Percentiles rank a stretch among this genome's conserved stretches.
phyloP scores from a whole-genome alignment of 2,329 filamentous ascomycete genomes.

The Leptodontidium sp. region DNA sequence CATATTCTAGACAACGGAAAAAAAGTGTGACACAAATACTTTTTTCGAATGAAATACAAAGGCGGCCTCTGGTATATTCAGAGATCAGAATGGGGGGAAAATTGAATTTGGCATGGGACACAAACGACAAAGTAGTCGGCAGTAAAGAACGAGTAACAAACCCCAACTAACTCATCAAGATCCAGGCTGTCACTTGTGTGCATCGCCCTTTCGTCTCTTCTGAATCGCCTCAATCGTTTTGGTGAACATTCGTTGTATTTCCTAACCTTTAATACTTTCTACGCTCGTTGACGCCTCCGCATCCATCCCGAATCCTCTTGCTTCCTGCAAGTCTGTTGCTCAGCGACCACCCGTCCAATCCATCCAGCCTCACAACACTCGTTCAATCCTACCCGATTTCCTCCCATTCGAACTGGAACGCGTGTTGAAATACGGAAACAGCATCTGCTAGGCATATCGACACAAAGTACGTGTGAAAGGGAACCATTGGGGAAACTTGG shows the following conservation, averaged over 20 bases:
- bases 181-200: no score
- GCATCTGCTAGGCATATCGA: not conserved
- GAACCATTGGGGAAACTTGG: slow-evolving; percentile 12
- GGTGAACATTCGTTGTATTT: slow-evolving; percentile 52
- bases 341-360: slow-evolving; percentile 32
- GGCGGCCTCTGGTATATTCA: no score
- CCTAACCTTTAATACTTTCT: slow-evolving; percentile 26
- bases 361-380: slow-evolving; percentile 26
- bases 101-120: no score
- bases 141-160: no score
- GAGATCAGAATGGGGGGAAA: no score
- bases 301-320: slow-evolving; percentile 10
- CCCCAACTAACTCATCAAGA: no score
- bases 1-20: no score
- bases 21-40: no score
- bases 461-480: not conserved
- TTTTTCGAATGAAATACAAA: no score
- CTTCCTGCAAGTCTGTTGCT: slow-evolving; percentile 39
- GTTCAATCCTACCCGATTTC: slow-evolving; percentile 24
- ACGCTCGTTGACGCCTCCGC: slow-evolving; percentile 16
- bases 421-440: not conserved
- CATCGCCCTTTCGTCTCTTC: slow-evolving; percentile 5
- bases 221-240: slow-evolving; percentile 65
- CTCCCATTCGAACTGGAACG: slow-evolving; percentile 4
- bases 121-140: no score